Percentiles rank a stretch among this genome's conserved stretches.
Conservation (phyloP, 2,329 filamentous ascomycete species). For the Coleophoma cylindrospora region DNA sequence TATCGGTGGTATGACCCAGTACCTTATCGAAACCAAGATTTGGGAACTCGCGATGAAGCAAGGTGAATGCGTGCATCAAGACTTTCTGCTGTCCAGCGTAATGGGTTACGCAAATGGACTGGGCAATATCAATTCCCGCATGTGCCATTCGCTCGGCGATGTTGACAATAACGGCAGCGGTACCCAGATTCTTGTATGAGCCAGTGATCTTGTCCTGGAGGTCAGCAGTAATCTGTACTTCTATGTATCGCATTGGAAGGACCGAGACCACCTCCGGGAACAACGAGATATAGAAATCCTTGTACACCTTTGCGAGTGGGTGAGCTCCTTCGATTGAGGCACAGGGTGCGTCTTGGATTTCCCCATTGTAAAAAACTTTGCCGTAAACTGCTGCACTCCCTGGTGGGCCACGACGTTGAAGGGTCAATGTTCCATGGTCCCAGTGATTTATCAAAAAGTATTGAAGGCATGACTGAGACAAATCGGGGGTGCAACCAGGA, state of each 20-base stretch:
- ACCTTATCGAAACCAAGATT: not conserved
- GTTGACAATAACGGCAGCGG: not conserved
- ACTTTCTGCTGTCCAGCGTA: not conserved
- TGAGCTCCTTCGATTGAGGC: not conserved
- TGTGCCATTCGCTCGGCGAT: not conserved
- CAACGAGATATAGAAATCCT: not conserved
- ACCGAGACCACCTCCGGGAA: not conserved
- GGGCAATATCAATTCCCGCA: not conserved
- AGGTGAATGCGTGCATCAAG: not conserved
- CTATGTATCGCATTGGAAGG: not conserved
- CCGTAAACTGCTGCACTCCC: not conserved
- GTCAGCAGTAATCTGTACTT: too few species aligned
- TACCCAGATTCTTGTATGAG: not conserved
- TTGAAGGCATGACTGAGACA: not conserved
- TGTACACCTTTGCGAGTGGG: not conserved
- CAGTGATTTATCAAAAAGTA: not conserved
- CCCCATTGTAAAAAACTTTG: not conserved
- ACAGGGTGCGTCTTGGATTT: not conserved
- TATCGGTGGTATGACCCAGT: not conserved
- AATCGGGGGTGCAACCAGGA: not conserved
- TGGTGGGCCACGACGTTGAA: not conserved
- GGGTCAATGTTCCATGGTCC: not conserved
- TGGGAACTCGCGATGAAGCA: not conserved
- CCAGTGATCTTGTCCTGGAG: not conserved
- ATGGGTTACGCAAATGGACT: not conserved